Evolutionary conservation across 257 asterid species (phyloP), one percentile per base, ranked within the genome.

Genomic region (Avicennia marina): DNA sequence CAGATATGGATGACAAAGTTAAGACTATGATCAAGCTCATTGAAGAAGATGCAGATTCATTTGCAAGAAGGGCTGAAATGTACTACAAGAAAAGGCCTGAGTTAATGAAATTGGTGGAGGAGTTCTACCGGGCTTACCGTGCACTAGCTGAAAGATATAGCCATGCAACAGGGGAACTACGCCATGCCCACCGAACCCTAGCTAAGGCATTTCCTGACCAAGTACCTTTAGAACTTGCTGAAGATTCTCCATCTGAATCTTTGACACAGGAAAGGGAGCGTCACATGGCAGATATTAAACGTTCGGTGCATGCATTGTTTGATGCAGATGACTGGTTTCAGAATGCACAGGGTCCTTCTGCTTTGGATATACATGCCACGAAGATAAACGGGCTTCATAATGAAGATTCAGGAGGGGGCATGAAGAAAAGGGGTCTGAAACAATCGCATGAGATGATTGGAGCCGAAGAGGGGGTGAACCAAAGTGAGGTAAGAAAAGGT

Each of bases 11-110:
- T 68, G 81, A 79, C 24, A 87, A 87, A 62, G 96, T 87, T 27
- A 87, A 87, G 70, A 72, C 84, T 4, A 87, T 87, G 96, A 85
- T 90, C 76, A 90, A 90, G 78, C 89, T 90, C 34, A 90, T 90
- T 6, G 98, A 90, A 72, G 96, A 82, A 68, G 96, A 90, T 69
- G 98, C 96, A 0, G 98, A 90, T 78, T 90, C 96, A 52, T 90
- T 90, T 66, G 94, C 98, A 5, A 81, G 90, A 60, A 65, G 90
- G 66, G 98, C 96, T 38, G 98, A 90, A 58, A 87, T 90, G 96
- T 90, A 87, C 77, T 90, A 90, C 68, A 81, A 87, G 80, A 90
- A 81, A 74, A 75, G 96, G 46, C 96, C 98, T 4, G 96, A 90
- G 78, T 73, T 90, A 21, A 87, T 90, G 95, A 90, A 90, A 75